phyloP scores from a whole-genome alignment of 2,329 filamentous ascomycete species.

The Rhexocercosporidium sp. region DNA sequence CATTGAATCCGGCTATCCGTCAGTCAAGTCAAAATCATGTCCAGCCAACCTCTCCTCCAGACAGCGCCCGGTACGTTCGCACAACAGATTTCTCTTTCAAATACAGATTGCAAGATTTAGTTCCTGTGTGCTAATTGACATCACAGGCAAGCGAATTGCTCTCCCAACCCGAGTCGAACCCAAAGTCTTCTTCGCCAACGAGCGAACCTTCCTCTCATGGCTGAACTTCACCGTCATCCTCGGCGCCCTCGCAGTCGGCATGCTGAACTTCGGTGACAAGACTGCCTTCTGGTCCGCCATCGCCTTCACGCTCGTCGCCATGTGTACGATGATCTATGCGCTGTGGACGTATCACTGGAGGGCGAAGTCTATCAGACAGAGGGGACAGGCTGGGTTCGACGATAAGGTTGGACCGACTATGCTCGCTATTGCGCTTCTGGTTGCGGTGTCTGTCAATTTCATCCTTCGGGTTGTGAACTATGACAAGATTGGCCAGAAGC shows the following conservation, averaged over 20 bases:
- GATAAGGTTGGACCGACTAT: slow-evolving; percentile 94
- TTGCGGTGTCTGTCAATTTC: slow-evolving; percentile 96
- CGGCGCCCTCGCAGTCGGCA: slow-evolving; percentile 92
- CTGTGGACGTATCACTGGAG: slow-evolving; percentile 97
- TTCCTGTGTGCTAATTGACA: slow-evolving; percentile 14
- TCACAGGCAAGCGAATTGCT: slow-evolving; percentile 92
- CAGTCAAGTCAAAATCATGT: slow-evolving; percentile 77
- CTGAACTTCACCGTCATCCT: slow-evolving; percentile 99
- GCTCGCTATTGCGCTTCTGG: slow-evolving; percentile 81
- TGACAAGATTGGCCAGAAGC: slow-evolving; percentile 18
- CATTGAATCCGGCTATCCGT: slow-evolving; percentile 11
- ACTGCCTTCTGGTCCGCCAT: slow-evolving; percentile 93
- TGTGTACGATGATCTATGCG: slow-evolving; percentile 95
- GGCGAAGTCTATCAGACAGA: slow-evolving; percentile 86
- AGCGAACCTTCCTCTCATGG: slow-evolving; percentile 98
- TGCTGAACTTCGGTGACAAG: slow-evolving; percentile 96
- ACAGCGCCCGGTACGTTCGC: slow-evolving; percentile 77
- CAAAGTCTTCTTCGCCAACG: slow-evolving; percentile 99
- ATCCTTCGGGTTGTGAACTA: slow-evolving; percentile 68
- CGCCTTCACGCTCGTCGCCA: slow-evolving; percentile 91
- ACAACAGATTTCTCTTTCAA: background rate
- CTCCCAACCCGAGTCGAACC: slow-evolving; percentile 97
- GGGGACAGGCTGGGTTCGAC: slow-evolving; percentile 95
- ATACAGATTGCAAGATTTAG: background rate
- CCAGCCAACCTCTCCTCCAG: slow-evolving; percentile 93